Conservation (phyloP, 176 grass and related monocot species). For the Ananas comosus region DNA sequence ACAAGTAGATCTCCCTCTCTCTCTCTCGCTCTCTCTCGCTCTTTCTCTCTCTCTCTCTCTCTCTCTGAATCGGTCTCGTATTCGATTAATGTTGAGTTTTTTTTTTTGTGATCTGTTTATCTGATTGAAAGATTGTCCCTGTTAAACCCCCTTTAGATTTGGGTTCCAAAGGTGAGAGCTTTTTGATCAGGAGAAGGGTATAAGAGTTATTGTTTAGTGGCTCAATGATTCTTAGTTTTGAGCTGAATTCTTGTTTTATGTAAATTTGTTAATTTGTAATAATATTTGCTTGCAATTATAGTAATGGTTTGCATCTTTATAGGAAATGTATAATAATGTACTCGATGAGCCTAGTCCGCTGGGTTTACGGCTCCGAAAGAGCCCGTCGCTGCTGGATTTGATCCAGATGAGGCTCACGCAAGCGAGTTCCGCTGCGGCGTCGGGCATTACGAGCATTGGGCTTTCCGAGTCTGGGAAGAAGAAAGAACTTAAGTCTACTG, state of each 20-base stretch:
- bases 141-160: too few relatives aligned
- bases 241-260: background rate
- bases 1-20: constrained; percentile 15
- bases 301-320: constrained; percentile 1
- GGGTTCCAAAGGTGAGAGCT: too few relatives aligned
- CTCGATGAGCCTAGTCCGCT: constrained; percentile 60
- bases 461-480: constrained; percentile 28
- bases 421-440: constrained; percentile 20
- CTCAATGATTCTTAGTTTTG: too few relatives aligned
- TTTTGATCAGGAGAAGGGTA: too few relatives aligned
- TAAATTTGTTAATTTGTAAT: background rate
- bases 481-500: constrained; percentile 25
- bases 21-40: background rate
- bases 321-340: constrained; percentile 51
- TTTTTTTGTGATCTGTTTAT: background rate
- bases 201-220: too few relatives aligned
- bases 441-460: constrained; percentile 9
- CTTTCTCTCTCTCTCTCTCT: constrained; percentile 1
- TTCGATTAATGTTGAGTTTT: too few relatives aligned
- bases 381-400: constrained; percentile 52
- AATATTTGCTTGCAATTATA: background rate
- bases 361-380: constrained; percentile 64
- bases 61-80: background rate
- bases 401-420: constrained; percentile 48
- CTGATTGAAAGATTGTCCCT: too few relatives aligned